phyloP scores from a whole-genome alignment of 2,329 filamentous ascomycete species.

The Paraphaeosphaeria minitans region DNA sequence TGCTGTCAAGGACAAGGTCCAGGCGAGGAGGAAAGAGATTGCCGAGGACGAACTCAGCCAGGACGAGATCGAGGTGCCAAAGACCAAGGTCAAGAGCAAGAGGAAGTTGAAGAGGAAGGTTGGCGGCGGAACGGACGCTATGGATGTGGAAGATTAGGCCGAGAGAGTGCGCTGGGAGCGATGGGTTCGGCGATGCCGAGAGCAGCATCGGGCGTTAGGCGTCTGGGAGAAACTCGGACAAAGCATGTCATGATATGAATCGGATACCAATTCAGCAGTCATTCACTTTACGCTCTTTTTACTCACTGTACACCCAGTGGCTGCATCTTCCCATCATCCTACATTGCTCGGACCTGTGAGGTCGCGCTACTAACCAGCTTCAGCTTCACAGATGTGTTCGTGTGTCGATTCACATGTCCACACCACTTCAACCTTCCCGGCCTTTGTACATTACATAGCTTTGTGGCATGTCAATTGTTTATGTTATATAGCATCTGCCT shows the following conservation, averaged over 20 bases:
- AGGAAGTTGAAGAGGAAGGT: conserved; percentile 54
- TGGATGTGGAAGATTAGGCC: conserved; percentile 51
- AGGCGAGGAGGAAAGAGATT: conserved; percentile 67
- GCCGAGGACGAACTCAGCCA: conserved; percentile 52
- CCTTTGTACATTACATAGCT: no score
- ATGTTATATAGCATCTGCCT: no score
- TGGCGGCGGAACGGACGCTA: conserved; percentile 53
- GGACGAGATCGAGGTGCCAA: conserved; percentile 42
- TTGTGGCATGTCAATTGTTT: no score
- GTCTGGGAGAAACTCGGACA: not conserved
- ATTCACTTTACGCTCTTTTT: not conserved
- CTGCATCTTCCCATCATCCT: no score
- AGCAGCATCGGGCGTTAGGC: conserved; percentile 6
- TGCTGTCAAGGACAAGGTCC: conserved; percentile 57
- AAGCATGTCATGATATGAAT: conserved; percentile 20
- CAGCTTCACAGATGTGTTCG: no score
- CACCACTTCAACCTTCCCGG: no score
- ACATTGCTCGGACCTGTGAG: no score
- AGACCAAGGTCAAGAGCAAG: conserved; percentile 52
- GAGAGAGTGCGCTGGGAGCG: not conserved
- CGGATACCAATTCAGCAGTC: conserved; percentile 31
- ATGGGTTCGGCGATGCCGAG: not conserved
- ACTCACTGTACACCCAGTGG: no score
- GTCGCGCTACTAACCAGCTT: no score
- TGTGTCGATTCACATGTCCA: no score